Evolutionary conservation across 2,329 filamentous ascomycete genomes (phyloP).

Genomic region (Colletotrichum lini): DNA sequence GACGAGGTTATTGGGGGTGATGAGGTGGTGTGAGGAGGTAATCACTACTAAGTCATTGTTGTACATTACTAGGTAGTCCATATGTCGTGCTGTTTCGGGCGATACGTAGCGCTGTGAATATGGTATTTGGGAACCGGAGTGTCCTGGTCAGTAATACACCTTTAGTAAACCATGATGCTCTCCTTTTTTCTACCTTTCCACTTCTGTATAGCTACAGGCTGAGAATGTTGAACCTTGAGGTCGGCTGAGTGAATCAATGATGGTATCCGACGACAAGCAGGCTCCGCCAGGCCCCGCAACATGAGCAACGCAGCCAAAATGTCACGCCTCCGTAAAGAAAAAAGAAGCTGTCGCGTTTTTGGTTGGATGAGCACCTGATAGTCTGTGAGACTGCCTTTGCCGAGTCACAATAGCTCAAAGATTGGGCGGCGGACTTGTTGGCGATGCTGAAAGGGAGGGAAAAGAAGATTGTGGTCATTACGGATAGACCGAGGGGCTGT

Average conservation of each 20-base stretch:
- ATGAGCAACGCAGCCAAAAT: constrained; percentile 44
- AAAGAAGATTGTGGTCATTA: too few relatives aligned
- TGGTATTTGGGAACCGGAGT: constrained; percentile 9
- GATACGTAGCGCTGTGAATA: constrained; percentile 30
- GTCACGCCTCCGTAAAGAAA: constrained; percentile 46
- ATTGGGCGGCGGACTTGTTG: too few relatives aligned
- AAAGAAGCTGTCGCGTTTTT: constrained; percentile 36
- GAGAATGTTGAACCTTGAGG: background rate
- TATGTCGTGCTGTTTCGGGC: background rate
- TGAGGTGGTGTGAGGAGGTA: constrained; percentile 45
- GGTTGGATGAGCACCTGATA: too few relatives aligned
- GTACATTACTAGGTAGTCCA: constrained; percentile 25
- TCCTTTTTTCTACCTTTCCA: background rate
- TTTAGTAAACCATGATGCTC: background rate
- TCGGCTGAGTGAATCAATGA: background rate
- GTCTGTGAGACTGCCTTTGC: too few relatives aligned
- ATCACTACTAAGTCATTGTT: constrained; percentile 8
- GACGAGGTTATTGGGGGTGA: constrained; percentile 55
- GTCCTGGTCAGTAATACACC: constrained; percentile 11
- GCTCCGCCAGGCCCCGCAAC: background rate
- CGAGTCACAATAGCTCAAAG: too few relatives aligned
- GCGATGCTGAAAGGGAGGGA: too few relatives aligned
- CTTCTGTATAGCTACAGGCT: background rate
- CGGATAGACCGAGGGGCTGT: too few relatives aligned
- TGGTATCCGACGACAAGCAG: background rate